These are phyloP conservation scores for Ogataea pilisensis DNA, from an alignment of 805 yeast species.

Conservation along the genomic window DNA sequence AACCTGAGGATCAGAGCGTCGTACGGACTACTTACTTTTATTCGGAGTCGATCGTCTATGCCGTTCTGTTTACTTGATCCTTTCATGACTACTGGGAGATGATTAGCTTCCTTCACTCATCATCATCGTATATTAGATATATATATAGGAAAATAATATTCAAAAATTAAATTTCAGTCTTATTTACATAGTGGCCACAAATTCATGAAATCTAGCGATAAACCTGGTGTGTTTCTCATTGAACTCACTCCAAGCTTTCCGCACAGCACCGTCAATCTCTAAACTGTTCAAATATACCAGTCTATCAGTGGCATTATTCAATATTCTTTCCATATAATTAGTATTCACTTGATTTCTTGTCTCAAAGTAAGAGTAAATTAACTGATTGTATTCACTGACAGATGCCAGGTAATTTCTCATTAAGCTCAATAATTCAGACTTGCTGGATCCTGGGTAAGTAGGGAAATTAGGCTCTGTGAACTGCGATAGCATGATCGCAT, in stretches of 20 bases:
- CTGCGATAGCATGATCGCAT: neutral
- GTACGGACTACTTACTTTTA: too few species aligned
- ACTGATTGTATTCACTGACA: slow-evolving; percentile 8
- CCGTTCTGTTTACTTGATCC: too few species aligned
- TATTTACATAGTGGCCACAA: neutral
- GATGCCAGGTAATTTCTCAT: slow-evolving; percentile 9
- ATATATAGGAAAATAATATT: too few species aligned
- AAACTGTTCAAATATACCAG: slow-evolving; percentile 14
- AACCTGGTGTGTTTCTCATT: slow-evolving; percentile 4
- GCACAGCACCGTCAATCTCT: slow-evolving; percentile 13
- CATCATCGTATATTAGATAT: too few species aligned
- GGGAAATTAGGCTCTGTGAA: slow-evolving; percentile 2
- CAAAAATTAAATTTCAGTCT: too few species aligned
- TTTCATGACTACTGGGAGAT: too few species aligned
- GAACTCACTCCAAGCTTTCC: slow-evolving; percentile 10
- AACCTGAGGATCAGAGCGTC: too few species aligned
- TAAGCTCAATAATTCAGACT: neutral
- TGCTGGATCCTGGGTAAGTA: slow-evolving; percentile 1
- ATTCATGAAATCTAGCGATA: slow-evolving; percentile 3
- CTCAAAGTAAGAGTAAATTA: slow-evolving; percentile 11
- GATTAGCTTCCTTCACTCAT: too few species aligned
- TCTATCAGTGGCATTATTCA: slow-evolving; percentile 7
- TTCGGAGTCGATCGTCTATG: too few species aligned
- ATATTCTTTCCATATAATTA: slow-evolving; percentile 11
- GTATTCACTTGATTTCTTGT: slow-evolving; percentile 14